Evolutionary conservation across 176 grass and related monocot genomes (phyloP), one percentile per base, ranked within the genome.

Genomic region (Eleusine coracana): DNA sequence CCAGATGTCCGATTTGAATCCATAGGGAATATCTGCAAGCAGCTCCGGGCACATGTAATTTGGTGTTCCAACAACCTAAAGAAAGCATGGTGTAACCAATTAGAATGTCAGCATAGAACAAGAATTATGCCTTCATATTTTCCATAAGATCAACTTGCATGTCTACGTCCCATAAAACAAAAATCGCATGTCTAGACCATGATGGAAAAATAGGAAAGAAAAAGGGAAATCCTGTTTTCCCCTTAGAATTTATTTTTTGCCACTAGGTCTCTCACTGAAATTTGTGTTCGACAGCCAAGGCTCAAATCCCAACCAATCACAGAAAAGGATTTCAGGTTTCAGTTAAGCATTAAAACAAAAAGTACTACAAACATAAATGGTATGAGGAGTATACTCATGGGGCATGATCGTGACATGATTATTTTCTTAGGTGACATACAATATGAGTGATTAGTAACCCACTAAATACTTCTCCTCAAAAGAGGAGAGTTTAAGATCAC

Each of bases 21-120:
- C 97, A 52, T 99, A 99, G 8, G 97, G 97, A 85, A 99, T 99
- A 79, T 96, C 97, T 54, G 97, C 86, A 85, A 99, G 93, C 46
- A 99, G 82, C 82, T 99, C 97, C 13, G 97, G 97, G 72, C 97
- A 99, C 97, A 99, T 99, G 79, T 99, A 99, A 87, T 99, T 99
- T 70, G 97, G 97, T 63, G 97, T 99, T 80, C 97, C 93, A 11
- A 99, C 97, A 31, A 99, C 97, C 93, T 99, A 90, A 93, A 82
- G 10, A 29, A 88, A 78, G 1, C 11, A 39, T 3, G 4, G 11
- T 68, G 10, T 16, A 4, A 6, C 64, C 74, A 86, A 31, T 80
- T 80, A 80, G 29, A 79, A 40, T 31, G 58, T 25, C 7, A 2
- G 9, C 52, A 49, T 3, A 81, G 9, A 82, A 66, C 54, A 55